Evolutionary conservation across 257 asterid species (phyloP), one percentile per base, ranked within the genome.

Genomic region (Primulina tabacum): DNA sequence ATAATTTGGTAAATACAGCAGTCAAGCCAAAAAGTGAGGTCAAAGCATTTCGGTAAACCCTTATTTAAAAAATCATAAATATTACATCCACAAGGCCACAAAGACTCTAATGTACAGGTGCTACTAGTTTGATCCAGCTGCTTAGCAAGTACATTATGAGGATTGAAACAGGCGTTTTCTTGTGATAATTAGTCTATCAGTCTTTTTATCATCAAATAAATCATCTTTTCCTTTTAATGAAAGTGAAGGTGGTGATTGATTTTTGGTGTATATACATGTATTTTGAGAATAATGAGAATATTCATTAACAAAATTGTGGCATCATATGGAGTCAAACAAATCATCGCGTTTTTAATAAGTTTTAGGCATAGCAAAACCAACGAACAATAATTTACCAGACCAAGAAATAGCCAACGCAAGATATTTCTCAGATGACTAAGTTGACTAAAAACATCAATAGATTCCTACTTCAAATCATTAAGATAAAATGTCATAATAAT

Each of bases 391-490:
- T 20, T 26, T 50, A 34, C 62, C 55, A 67, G 37, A 60, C 38
- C 60, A 28, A 43, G 32, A 72, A 66, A 60, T 40, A 40, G 33
- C 17, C 26, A 69, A 53, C 55, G 50, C 71, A 37, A 58, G 61
- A 43, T 53, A 35, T 37, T 47, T 58, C 62, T 64, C 12, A 7
- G 8, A 32, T 52, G 56, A 62, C 14, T 55, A 3, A 35, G 57
- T 59, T 64, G 61, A 57, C 62, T 33, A 28, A 38, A 62, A 50
- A 61, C 73, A 16, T 53, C 55, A 40, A 61, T 24, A 30, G 67
- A 80, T 60, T 68, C 76, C 47, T 53, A 58, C 75, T 70, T 56
- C 69, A 28, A 33, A 62, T 57, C 20, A 64, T n/a, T 18, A 62
- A 0, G 34, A 18, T 60, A n/a, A 56, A 65, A 7, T 53, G 62